Percentiles rank a stretch among this genome's conserved stretches.
phyloP scores from a whole-genome alignment of 345 rosid species.

The Hevea brasiliensis region DNA sequence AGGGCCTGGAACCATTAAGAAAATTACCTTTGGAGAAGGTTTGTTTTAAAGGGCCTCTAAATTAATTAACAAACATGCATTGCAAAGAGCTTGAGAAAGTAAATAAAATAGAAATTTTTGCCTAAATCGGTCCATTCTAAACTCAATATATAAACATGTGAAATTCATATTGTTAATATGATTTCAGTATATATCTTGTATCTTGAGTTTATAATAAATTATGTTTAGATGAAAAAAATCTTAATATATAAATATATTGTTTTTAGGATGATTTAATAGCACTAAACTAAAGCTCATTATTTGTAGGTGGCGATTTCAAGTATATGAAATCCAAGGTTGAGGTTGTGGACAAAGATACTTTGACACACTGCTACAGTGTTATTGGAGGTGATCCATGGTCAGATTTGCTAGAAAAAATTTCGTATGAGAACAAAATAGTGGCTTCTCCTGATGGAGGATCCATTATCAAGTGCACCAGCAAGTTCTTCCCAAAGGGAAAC shows the following conservation, averaged over 20 bases:
- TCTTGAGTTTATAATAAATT: no score
- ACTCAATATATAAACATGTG: no score
- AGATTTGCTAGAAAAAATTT: slow-evolving; percentile 31
- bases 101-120: no score
- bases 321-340: slow-evolving; percentile 38
- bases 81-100: no score
- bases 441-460: slow-evolving; percentile 36
- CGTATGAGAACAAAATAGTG: slow-evolving; percentile 36
- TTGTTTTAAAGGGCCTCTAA: neutral
- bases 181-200: no score
- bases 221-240: no score
- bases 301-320: slow-evolving; percentile 28
- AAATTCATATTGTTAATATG: no score
- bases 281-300: no score
- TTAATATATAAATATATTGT: no score
- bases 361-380: slow-evolving; percentile 27
- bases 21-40: slow-evolving; percentile 1
- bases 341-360: slow-evolving; percentile 40
- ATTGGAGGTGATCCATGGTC: slow-evolving; percentile 30
- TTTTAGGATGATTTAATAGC: no score
- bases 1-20: slow-evolving; percentile 8
- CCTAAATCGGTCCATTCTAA: no score
- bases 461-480: neutral
- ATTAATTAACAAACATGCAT: neutral
- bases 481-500: neutral